Evolutionary conservation across 2,329 filamentous ascomycete genomes (phyloP), one percentile per base, ranked within the genome.

Genomic region (Epichloe typhina): DNA sequence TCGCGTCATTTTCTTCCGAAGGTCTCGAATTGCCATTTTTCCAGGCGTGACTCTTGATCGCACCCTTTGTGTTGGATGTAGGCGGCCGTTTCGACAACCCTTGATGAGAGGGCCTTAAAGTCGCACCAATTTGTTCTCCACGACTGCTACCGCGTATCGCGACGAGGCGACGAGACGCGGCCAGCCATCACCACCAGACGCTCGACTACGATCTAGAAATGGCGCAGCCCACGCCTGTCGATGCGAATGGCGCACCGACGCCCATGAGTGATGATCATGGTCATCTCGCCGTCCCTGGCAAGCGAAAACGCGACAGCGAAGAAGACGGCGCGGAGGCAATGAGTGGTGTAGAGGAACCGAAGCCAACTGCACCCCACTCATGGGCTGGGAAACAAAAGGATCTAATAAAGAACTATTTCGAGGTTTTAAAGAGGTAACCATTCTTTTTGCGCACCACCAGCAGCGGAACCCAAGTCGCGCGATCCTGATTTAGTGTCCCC

Each of bases 241-340:
- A 66, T 54, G 58, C 61, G 51, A 74, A 75, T 62, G 73, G 72
- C 58, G 63, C 66, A 50, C 59, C 66, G 50, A 68, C 65, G 54
- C 66, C 68, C 23, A 58, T 58, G 46, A 62, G 60, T 45, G 57
- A 53, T 39, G 56, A 64, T 38, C 56, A 61, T 52, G 59, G 58
- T 43, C 63, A 62, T 49, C 58, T 64, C 47, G 60, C 62, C 49
- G 58, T 69, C 36, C 64, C 71, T 26, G 67, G 68, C 52, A 82
- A 82, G 69, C 71, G 79, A 64, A 82, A 82, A 68, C 78, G 78
- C 71, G 76, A 79, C 59, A 64, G 66, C 47, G 68, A 62, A 53
- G 69, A 72, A 56, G 70, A 70, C 51, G 61, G 64, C 21, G 61
- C 60, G 26, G 61, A 60, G 17, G 56, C 57, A 53, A 64, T 63